phyloP scores from a whole-genome alignment of 148 eudicot species.

The Oxyria digyna region DNA sequence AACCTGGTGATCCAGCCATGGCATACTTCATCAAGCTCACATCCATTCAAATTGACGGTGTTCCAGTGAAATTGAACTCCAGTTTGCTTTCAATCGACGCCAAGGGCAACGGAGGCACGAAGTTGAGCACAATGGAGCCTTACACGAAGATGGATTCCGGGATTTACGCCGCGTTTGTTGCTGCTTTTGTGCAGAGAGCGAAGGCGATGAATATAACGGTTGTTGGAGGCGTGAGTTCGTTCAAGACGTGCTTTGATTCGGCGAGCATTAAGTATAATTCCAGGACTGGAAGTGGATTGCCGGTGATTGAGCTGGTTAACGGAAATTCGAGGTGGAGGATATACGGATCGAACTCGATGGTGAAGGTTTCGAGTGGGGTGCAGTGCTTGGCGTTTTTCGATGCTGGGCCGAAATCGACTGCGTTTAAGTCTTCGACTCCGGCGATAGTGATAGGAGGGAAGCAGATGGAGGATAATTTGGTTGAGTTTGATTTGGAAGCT shows the following conservation, averaged over 20 bases:
- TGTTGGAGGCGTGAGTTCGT: constrained; percentile 15
- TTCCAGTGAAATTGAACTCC: constrained; percentile 7
- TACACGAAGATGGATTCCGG: constrained; percentile 19
- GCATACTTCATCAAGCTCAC: constrained; percentile 20
- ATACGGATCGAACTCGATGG: constrained; percentile 39
- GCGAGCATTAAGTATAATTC: constrained; percentile 7
- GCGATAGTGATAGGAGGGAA: constrained; percentile 43
- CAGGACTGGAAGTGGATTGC: constrained; percentile 10
- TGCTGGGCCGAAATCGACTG: constrained; percentile 8
- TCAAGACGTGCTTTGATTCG: constrained; percentile 17
- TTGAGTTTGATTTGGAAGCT: constrained; percentile 28
- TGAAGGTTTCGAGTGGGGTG: constrained; percentile 17
- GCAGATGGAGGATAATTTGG: constrained; percentile 43
- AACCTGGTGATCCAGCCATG: neutral
- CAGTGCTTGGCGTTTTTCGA: constrained; percentile 40
- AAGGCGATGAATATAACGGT: neutral
- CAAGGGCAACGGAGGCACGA: constrained; percentile 19
- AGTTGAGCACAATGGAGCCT: constrained; percentile 17
- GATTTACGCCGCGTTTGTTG: constrained; percentile 13
- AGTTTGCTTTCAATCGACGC: constrained; percentile 15
- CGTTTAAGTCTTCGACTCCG: constrained; percentile 8
- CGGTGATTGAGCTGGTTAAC: constrained; percentile 14
- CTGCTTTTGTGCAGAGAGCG: constrained; percentile 7
- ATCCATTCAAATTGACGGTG: constrained; percentile 10
- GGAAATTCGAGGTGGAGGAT: constrained; percentile 35